Evolutionary conservation across 73 alveolate species (phyloP), one percentile per base, ranked within the genome.

Genomic region (Tetrahymena thermophila): DNA sequence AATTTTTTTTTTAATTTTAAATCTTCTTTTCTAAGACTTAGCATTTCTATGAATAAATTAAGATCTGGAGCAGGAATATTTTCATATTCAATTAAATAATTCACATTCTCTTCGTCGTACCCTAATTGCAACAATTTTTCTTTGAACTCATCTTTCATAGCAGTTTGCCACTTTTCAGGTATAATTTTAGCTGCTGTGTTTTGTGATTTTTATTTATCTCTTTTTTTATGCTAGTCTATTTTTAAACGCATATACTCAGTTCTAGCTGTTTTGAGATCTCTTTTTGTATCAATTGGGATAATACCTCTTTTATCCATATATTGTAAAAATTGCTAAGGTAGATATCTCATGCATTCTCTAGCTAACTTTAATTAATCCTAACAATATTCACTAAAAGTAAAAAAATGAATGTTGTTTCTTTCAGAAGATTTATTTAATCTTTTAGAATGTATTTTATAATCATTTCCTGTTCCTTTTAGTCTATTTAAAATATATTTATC

Each of bases 391-490:
- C 96, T 96, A 93, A 97, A 98, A 28, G 98, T 98, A 28, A 98
- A 99, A 94, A 98, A 98, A 71, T 98, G 97, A 21, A 98, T 99
- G n/a, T 97, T 98, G 93, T 98, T 99, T 84, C 99, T 97, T 43
- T 94, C 96, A 95, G 96, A 94, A 34, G 94, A 35, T 94, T 97
- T 96, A 35, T 97, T 58, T 85, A 95, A 43, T 93, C 96, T 96
- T 93, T 96, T 56, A 85, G 98, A 97, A 94, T 83, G 95, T 38
- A 99, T 96, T 83, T 98, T 98, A 94, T 96, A 96, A 35, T 97
- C 99, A 97, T 97, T 99, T n/a, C 89, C 89, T 71, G 37, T n/a
- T 31, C 89, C 89, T 71, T 71, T 71, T 13, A 71, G 40, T 71
- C 89, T 71, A 14, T 50, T 50, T 0, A 50, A 50, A 11, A 50